Percentiles rank a stretch among this genome's conserved stretches.
phyloP scores from a whole-genome alignment of 306 rosid genomes.

The Purshia tridentata region DNA sequence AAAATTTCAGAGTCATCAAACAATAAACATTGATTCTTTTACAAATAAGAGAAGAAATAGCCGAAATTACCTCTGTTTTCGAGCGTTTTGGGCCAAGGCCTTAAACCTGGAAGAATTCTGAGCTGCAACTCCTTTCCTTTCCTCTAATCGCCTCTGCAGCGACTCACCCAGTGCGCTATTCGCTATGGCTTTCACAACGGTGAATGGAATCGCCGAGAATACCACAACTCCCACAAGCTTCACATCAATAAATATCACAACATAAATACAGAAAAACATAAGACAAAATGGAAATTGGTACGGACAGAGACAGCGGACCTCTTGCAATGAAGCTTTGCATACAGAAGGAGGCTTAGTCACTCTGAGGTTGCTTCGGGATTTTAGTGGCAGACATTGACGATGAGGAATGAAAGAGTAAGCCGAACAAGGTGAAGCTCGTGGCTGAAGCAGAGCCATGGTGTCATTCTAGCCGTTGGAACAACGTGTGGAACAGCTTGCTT shows the following conservation, averaged over 20 bases:
- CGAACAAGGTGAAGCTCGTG: conserved; percentile 16
- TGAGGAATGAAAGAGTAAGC: conserved; percentile 16
- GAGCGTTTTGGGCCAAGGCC: conserved; percentile 52
- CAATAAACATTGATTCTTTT: too few species aligned
- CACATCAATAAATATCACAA: background rate
- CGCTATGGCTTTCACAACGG: conserved; percentile 84
- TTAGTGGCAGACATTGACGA: background rate
- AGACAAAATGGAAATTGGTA: background rate
- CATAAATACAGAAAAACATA: background rate
- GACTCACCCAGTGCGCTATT: conserved; percentile 83
- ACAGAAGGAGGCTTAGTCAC: conserved; percentile 10
- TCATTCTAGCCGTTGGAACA: conserved; percentile 1
- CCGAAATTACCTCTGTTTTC: conserved; percentile 65
- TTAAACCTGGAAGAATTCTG: conserved; percentile 57
- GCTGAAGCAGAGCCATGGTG: conserved; percentile 29
- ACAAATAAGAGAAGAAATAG: background rate
- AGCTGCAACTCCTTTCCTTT: conserved; percentile 47
- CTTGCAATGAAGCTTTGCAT: conserved; percentile 86
- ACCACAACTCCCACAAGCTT: conserved; percentile 86
- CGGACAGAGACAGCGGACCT: conserved; percentile 45
- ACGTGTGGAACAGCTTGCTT: background rate
- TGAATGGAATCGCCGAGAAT: conserved; percentile 90
- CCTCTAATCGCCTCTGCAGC: conserved; percentile 65
- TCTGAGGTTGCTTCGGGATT: conserved; percentile 14
- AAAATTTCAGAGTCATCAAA: too few species aligned